These are phyloP conservation scores for Calonectria montana DNA, from an alignment of 2,329 filamentous ascomycete species.

Conservation along the genomic window DNA sequence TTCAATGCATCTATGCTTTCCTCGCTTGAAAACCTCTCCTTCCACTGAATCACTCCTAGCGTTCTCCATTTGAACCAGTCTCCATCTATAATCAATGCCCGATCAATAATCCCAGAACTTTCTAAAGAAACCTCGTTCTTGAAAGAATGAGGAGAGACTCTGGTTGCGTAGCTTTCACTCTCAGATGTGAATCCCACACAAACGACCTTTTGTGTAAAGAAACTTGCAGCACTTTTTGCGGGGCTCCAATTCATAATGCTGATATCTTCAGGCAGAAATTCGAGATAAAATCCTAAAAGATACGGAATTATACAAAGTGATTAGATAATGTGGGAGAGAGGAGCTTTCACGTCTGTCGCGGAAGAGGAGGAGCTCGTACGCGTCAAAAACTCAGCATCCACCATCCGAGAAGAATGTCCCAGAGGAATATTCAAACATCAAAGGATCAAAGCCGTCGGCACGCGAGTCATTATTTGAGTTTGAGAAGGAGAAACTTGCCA, in stretches of 20 bases:
- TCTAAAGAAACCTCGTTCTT: not conserved
- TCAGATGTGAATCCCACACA: not conserved
- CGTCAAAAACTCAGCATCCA: not conserved
- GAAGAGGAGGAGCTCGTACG: too few species aligned
- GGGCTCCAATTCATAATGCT: conserved; percentile 19
- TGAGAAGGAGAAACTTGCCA: not conserved
- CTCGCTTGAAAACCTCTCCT: not conserved
- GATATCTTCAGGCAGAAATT: conserved; percentile 22
- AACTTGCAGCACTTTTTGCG: conserved; percentile 18
- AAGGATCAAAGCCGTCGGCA: not conserved
- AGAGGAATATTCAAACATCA: not conserved
- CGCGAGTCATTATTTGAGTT: not conserved
- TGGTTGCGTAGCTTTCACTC: not conserved
- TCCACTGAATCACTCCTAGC: not conserved
- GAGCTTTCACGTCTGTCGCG: too few species aligned
- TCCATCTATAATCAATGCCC: not conserved
- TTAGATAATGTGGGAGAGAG: not conserved
- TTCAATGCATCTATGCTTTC: not conserved
- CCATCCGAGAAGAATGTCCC: not conserved
- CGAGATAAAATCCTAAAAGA: too few species aligned
- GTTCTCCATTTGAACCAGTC: not conserved
- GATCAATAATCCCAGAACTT: not conserved
- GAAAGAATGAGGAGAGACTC: not conserved
- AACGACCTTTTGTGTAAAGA: conserved; percentile 17
- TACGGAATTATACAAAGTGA: too few species aligned